phyloP scores from a whole-genome alignment of 1,139 yeast species.

The Diutina mesorugosa region DNA sequence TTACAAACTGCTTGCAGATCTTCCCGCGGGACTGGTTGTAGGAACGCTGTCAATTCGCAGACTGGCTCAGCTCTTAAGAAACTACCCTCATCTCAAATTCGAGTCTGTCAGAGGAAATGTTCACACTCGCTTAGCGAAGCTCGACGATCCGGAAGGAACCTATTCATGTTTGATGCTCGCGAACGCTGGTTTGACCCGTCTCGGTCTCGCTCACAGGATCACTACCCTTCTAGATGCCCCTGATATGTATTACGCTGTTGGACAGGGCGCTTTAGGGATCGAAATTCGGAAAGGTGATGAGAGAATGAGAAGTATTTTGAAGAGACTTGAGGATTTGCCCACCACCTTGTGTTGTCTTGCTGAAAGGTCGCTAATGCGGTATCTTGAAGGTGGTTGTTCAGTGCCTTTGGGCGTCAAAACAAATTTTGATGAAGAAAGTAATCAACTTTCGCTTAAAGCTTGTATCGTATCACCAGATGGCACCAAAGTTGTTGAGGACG shows the following conservation, averaged over 20 bases:
- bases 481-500: conserved; percentile 45
- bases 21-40: conserved; percentile 77
- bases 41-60: conserved; percentile 94
- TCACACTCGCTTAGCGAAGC: conserved; percentile 66
- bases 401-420: conserved; percentile 90
- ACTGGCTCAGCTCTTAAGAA: conserved; percentile 48
- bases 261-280: conserved; percentile 93
- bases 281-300: conserved; percentile 70
- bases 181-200: conserved; percentile 77
- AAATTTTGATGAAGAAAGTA: conserved; percentile 31
- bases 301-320: conserved; percentile 42
- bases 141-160: conserved; percentile 52
- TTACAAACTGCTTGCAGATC: conserved; percentile 51
- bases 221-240: conserved; percentile 58
- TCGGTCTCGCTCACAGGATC: conserved; percentile 62
- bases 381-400: conserved; percentile 94
- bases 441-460: conserved; percentile 42
- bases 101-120: conserved; percentile 85
- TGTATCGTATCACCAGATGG: conserved; percentile 87
- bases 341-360: conserved; percentile 77
- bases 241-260: conserved; percentile 92
- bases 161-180: conserved; percentile 78
- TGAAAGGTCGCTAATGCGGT: conserved; percentile 77
- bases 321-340: conserved; percentile 50
- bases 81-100: conserved; percentile 28